phyloP scores from a whole-genome alignment of 2,329 filamentous ascomycete species.

The Nothophaeocryptopus gaeumannii region DNA sequence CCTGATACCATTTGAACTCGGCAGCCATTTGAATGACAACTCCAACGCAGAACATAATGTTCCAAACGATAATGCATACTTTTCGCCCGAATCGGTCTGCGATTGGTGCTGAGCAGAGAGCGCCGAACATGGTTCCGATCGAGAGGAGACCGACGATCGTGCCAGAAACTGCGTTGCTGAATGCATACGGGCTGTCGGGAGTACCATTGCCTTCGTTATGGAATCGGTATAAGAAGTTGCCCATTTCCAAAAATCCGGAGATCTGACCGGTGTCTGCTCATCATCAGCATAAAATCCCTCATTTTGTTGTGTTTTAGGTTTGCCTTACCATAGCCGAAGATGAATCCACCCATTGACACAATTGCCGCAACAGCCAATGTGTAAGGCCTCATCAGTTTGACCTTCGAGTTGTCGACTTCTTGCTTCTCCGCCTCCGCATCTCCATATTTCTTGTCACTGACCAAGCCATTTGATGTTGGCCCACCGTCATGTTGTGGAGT shows the following conservation, averaged over 20 bases:
- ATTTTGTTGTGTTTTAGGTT: not conserved
- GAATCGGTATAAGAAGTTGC: conserved; percentile 56
- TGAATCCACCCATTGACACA: conserved; percentile 38
- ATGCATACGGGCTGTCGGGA: conserved; percentile 40
- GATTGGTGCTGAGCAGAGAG: conserved; percentile 58
- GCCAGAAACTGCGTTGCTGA: conserved; percentile 60
- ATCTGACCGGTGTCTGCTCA: conserved; percentile 57
- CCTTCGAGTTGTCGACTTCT: conserved; percentile 22
- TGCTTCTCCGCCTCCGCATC: conserved; percentile 24
- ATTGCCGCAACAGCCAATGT: conserved; percentile 36
- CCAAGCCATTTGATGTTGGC: not conserved
- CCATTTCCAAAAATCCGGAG: conserved; percentile 61
- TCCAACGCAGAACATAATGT: conserved; percentile 62
- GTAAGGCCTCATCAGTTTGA: conserved; percentile 27
- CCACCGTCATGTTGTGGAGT: conserved; percentile 11
- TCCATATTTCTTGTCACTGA: conserved; percentile 4
- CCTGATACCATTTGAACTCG: conserved; percentile 57
- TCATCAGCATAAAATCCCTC: conserved; percentile 4
- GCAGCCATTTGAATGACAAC: conserved; percentile 66
- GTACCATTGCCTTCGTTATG: conserved; percentile 9
- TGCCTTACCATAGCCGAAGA: conserved; percentile 40
- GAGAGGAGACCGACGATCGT: conserved; percentile 61
- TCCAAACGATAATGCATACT: conserved; percentile 60
- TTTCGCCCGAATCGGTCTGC: conserved; percentile 62
- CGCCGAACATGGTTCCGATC: conserved; percentile 60